Percentiles rank a stretch among this genome's conserved stretches.
phyloP scores from a whole-genome alignment of 2,329 filamentous ascomycete species.

The Bipolaris oryzae region DNA sequence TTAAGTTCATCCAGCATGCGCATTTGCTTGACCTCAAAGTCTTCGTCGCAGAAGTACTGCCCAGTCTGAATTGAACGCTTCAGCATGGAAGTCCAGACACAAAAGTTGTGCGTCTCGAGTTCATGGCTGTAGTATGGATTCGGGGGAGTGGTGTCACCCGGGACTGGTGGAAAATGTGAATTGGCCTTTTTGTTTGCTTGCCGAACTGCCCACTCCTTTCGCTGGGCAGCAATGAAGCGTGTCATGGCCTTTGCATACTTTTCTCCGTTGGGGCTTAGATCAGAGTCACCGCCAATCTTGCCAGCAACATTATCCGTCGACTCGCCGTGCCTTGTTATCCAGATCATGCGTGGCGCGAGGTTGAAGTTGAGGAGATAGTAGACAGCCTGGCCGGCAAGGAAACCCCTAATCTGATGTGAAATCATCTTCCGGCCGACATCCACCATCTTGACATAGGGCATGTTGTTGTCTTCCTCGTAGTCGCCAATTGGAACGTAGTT shows the following conservation, averaged over 20 bases:
- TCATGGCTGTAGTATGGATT: conserved; percentile 75
- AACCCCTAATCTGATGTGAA: conserved; percentile 87
- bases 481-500: conserved; percentile 89
- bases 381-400: conserved; percentile 88
- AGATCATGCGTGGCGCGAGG: conserved; percentile 91
- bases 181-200: conserved; percentile 78
- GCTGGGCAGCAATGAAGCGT: conserved; percentile 81
- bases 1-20: conserved; percentile 98
- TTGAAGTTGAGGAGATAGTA: conserved; percentile 98
- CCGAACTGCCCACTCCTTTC: conserved; percentile 79
- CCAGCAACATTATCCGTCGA: conserved; percentile 85
- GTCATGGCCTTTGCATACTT: conserved; percentile 80
- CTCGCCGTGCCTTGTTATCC: conserved; percentile 95
- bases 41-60: conserved; percentile 90
- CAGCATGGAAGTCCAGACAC: conserved; percentile 98
- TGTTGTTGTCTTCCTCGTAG: conserved; percentile 86
- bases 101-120: conserved; percentile 79
- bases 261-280: conserved; percentile 79
- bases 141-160: conserved; percentile 90
- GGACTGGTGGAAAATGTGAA: conserved; percentile 84
- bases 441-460: conserved; percentile 97
- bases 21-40: conserved; percentile 94
- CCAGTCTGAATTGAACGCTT: conserved; percentile 86
- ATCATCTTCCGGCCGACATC: conserved; percentile 95
- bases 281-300: conserved; percentile 89